Evolutionary conservation across 2,329 filamentous ascomycete genomes (phyloP).

Genomic region (Allantophomopsis cytisporea): DNA sequence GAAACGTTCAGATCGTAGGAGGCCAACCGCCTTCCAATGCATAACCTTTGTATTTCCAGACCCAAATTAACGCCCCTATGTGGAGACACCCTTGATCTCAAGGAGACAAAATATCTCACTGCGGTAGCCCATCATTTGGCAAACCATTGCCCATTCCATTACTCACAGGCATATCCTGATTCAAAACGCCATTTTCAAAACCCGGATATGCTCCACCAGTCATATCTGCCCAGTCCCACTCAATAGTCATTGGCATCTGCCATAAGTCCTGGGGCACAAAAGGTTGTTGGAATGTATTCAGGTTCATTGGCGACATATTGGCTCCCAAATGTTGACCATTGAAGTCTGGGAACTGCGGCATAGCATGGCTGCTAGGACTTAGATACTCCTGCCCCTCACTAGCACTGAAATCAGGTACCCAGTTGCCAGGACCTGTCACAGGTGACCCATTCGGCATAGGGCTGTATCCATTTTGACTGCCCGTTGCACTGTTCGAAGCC

Average conservation of each 20-base stretch:
- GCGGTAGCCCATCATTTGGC: too few relatives aligned
- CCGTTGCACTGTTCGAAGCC: slow-evolving; percentile 9
- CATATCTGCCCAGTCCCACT: slow-evolving; percentile 61
- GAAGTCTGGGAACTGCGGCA: slow-evolving; percentile 15
- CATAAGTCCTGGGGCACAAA: slow-evolving; percentile 89
- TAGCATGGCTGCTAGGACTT: slow-evolving; percentile 7
- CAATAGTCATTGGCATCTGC: slow-evolving; percentile 89
- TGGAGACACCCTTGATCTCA: too few relatives aligned
- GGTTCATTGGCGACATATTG: slow-evolving; percentile 13
- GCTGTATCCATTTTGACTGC: slow-evolving; percentile 12
- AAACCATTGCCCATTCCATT: too few relatives aligned
- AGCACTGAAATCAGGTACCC: slow-evolving; percentile 9
- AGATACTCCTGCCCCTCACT: slow-evolving; percentile 10
- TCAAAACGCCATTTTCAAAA: slow-evolving; percentile 39
- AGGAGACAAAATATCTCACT: too few relatives aligned
- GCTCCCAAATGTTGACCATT: slow-evolving; percentile 7
- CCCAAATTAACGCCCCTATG: too few relatives aligned
- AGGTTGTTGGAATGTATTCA: slow-evolving; percentile 59
- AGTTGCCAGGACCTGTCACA: slow-evolving; percentile 8
- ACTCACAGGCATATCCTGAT: too few relatives aligned
- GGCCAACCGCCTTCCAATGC: too few relatives aligned
- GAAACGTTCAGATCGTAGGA: too few relatives aligned
- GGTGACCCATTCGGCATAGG: slow-evolving; percentile 8
- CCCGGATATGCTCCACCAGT: slow-evolving; percentile 50
- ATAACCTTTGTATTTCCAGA: too few relatives aligned